Evolutionary conservation across 768 basidiomycete genomes (phyloP).

Genomic region (Kwoniella sp.): DNA sequence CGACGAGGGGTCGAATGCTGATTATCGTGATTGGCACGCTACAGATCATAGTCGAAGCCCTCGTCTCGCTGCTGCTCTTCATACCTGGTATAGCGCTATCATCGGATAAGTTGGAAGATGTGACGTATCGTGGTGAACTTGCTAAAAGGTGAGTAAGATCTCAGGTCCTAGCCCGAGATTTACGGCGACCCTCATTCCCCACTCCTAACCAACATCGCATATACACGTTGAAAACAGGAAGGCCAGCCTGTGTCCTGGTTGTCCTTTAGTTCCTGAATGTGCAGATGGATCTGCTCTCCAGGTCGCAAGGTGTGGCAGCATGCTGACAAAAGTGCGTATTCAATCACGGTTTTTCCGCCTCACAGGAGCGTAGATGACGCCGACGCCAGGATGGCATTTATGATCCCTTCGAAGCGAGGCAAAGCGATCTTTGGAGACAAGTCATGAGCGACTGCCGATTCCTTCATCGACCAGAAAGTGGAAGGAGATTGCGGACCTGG

Average conservation of each 20-base stretch:
- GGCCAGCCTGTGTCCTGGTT: too few species aligned
- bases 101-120: constrained; percentile 41
- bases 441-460: not conserved
- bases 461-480: too few species aligned
- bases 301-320: constrained; percentile 1
- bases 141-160: constrained; percentile 41
- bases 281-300: too few species aligned
- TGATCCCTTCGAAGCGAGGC: constrained; percentile 31
- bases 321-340: not conserved
- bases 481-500: too few species aligned
- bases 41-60: constrained; percentile 51
- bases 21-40: not conserved
- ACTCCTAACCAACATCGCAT: too few species aligned
- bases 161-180: too few species aligned
- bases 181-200: too few species aligned
- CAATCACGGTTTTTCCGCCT: constrained; percentile 4
- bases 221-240: too few species aligned
- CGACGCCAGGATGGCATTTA: constrained; percentile 47
- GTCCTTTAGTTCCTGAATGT: too few species aligned
- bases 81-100: constrained; percentile 46
- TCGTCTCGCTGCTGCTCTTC: constrained; percentile 47
- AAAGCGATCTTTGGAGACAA: constrained; percentile 39
- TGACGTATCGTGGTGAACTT: constrained; percentile 54
- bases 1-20: not conserved
- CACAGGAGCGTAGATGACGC: constrained; percentile 39